Percentiles rank a stretch among this genome's conserved stretches.
Conservation (phyloP, 2,329 filamentous ascomycete species). For the Cercospora nicotianae region DNA sequence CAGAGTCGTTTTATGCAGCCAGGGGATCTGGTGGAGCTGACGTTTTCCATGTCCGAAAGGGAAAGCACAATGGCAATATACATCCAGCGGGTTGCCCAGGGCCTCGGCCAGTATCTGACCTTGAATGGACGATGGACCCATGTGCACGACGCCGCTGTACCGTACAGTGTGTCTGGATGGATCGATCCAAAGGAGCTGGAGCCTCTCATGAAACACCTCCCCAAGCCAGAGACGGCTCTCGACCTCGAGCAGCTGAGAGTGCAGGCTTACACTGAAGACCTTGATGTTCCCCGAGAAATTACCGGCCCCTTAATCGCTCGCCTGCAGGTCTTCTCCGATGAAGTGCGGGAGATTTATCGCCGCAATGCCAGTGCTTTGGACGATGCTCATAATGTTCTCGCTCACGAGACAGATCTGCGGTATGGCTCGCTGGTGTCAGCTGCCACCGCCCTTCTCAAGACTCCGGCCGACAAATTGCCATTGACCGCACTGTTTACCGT, state of each 20-base stretch:
- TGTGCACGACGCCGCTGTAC: slow-evolving; percentile 41
- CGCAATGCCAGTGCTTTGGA: slow-evolving; percentile 50
- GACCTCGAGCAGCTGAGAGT: slow-evolving; percentile 36
- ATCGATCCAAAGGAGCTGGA: slow-evolving; percentile 48
- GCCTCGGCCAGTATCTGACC: slow-evolving; percentile 49
- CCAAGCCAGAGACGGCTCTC: slow-evolving; percentile 42
- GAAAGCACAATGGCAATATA: slow-evolving; percentile 53
- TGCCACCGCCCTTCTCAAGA: slow-evolving; percentile 44
- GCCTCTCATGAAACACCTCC: slow-evolving; percentile 54
- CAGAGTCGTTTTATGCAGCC: slow-evolving; percentile 42
- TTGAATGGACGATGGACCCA: slow-evolving; percentile 53
- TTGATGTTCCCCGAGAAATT: slow-evolving; percentile 48
- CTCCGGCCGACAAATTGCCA: slow-evolving; percentile 33
- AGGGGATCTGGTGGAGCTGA: slow-evolving; percentile 53
- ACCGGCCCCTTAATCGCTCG: slow-evolving; percentile 47
- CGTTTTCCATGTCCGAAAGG: slow-evolving; percentile 34
- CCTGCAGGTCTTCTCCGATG: slow-evolving; percentile 47
- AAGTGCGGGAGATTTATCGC: slow-evolving; percentile 52
- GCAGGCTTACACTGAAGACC: slow-evolving; percentile 40
- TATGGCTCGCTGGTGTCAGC: slow-evolving; percentile 52
- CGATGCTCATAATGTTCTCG: slow-evolving; percentile 50
- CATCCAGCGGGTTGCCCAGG: slow-evolving; percentile 38
- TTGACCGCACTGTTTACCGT: slow-evolving; percentile 63
- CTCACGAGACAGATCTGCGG: slow-evolving; percentile 46
- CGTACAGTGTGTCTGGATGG: slow-evolving; percentile 53